Evolutionary conservation across 352 stramenopile genomes (phyloP).

Genomic region (Phytophthora macrochlamydospora): DNA sequence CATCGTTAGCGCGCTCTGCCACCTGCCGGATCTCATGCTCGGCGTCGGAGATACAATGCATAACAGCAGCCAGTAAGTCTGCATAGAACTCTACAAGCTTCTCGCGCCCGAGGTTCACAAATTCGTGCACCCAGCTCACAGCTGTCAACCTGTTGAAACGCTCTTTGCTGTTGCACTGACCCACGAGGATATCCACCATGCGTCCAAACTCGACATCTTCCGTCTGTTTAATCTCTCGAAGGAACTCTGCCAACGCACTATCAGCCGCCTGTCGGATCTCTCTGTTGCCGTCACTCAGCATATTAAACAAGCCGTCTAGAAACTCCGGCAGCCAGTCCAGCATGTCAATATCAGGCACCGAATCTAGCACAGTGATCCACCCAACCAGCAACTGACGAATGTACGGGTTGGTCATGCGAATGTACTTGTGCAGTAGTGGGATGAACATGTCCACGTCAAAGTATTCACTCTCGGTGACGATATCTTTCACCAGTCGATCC

Average conservation of each 20-base stretch:
- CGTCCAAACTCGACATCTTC: conserved; percentile 97
- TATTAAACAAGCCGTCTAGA: conserved; percentile 99
- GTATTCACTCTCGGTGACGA: conserved; percentile 97
- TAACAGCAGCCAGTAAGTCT: conserved; percentile 96
- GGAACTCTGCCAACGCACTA: conserved; percentile 93
- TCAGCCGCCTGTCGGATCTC: conserved; percentile 98
- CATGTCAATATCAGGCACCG: conserved; percentile 99
- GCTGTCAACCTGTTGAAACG: conserved; percentile 97
- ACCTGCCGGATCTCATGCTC: conserved; percentile 97
- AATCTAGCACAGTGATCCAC: conserved; percentile 99
- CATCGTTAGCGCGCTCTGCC: conserved; percentile 96
- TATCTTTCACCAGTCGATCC: conserved; percentile 97
- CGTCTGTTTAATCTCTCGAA: conserved; percentile 96
- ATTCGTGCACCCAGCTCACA: conserved; percentile 98
- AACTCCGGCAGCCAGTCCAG: conserved; percentile 98
- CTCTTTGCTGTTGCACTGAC: conserved; percentile 97
- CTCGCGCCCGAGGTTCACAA: conserved; percentile 96
- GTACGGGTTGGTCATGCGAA: conserved; percentile 98
- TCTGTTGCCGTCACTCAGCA: conserved; percentile 98
- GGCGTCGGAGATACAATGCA: conserved; percentile 97
- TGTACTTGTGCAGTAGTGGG: conserved; percentile 99
- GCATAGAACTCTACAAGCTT: conserved; percentile 96
- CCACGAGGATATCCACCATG: conserved; percentile 97
- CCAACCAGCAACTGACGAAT: conserved; percentile 98
- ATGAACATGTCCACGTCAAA: conserved; percentile 99